These are phyloP conservation scores for Ophiostoma montium DNA, from an alignment of 2,329 filamentous ascomycete species.

Conservation along the genomic window DNA sequence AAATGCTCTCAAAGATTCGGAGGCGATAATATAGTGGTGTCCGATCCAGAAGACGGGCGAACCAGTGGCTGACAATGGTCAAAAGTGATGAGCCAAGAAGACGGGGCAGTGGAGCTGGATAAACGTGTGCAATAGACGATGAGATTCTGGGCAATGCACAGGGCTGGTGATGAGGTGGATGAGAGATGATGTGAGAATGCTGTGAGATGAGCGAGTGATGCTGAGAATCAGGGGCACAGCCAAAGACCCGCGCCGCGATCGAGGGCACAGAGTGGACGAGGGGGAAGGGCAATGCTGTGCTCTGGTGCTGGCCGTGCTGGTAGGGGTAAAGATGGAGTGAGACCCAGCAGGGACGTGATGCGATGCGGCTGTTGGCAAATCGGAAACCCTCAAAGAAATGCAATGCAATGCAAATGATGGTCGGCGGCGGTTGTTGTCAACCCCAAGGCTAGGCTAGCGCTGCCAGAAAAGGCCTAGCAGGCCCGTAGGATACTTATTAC, in stretches of 20 bases:
- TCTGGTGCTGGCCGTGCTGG: no score
- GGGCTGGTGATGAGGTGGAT: neutral
- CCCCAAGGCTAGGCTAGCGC: constrained; percentile 1
- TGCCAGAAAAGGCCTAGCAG: neutral
- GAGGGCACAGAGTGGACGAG: neutral
- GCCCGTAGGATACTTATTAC: neutral
- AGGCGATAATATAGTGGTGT: no score
- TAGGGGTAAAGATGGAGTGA: neutral
- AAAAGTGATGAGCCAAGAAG: no score
- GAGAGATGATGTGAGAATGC: neutral
- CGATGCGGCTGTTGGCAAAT: neutral
- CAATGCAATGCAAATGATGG: neutral
- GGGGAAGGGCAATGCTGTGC: neutral
- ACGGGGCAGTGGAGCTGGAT: no score
- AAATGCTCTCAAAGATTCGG: no score
- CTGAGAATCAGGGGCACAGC: neutral
- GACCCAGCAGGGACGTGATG: neutral
- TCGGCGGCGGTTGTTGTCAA: neutral
- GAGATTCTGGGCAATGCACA: neutral
- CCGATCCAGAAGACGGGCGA: no score
- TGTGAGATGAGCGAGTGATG: neutral
- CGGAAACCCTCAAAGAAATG: neutral
- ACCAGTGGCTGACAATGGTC: no score
- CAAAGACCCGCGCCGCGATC: neutral
- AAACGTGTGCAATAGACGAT: no score